Conservation (phyloP, 306 rosid genomes). For the Citrullus mucosospermus region DNA sequence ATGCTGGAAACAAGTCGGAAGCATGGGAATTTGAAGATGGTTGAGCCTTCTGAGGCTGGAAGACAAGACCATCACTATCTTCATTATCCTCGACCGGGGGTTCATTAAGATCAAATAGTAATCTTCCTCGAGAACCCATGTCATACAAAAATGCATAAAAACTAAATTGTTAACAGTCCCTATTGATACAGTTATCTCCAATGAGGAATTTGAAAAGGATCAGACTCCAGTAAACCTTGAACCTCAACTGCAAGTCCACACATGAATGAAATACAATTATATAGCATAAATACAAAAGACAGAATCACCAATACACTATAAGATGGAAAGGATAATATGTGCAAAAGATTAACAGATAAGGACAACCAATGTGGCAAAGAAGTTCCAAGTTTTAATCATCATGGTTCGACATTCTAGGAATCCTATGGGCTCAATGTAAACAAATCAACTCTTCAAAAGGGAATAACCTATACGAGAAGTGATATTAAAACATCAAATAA, state of each 20-base stretch:
- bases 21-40: conserved; percentile 44
- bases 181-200: conserved; percentile 8
- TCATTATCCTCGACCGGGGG: conserved; percentile 79
- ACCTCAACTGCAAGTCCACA: conserved; percentile 18
- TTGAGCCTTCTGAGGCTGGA: conserved; percentile 64
- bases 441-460: neutral
- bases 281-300: neutral
- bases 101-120: conserved; percentile 91
- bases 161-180: conserved; percentile 19
- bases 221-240: conserved; percentile 4
- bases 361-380: neutral
- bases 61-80: conserved; percentile 32
- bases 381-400: neutral
- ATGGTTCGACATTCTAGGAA: neutral
- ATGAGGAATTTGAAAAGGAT: neutral
- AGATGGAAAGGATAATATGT: neutral
- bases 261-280: neutral
- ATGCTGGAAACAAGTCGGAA: conserved; percentile 34
- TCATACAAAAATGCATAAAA: conserved; percentile 73
- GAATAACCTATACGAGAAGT: neutral
- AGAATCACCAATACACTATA: neutral
- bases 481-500: neutral
- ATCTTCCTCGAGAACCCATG: conserved; percentile 96
- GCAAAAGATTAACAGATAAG: neutral
- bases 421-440: neutral